Base-by-base conservation (phyloP, 2,329 filamentous ascomycete genomes). In the Magnaporthiopsis rhizophila region DNA sequence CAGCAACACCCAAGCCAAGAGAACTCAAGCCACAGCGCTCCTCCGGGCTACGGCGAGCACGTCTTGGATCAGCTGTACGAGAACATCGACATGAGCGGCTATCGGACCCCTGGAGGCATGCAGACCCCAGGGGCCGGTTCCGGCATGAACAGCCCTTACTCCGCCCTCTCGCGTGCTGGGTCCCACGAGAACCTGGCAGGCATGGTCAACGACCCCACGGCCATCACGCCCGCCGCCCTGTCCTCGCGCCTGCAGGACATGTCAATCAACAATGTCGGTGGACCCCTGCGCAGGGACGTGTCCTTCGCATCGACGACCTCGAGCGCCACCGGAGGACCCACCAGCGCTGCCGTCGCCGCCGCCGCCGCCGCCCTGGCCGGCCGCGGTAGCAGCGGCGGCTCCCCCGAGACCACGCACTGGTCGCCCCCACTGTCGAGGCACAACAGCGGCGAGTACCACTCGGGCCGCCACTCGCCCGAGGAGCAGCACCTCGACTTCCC, bases 21-120 rank as follows among this genome's bases (percentile, higher is more conserved):
- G 45, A 53, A 30, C 38, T 30, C 45, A 77, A 45, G 78, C 78
- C 12, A 79, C 83, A 59, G 79, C 81, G 57, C 82, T 86, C 95
- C 95, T n/a, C 95, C 95, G 0, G 86, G 92, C 56, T 99, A 99
- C 71, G 92, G 92, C 66, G 86, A 94, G 71, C 95, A 98, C 74
- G 84, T 90, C 59, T 85, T 98, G 32, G 95, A 99, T 74, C 89
- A 91, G 73, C 81, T 98, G 1, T 99, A 96, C 76, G 91, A 92
- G 69, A 91, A 94, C 67, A 84, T 97, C 65, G 91, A 97, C 70
- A 83, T 86, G 11, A 86, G 83, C 63, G 91, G 91, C n/a, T 90
- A 93, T 73, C 88, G 92, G 76, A 93, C 90, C 0, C 90, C 91
- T 0, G 86, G 83, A 1, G 79, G 85, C 50, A 53, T 53, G 45